Evolutionary conservation across 2,329 filamentous ascomycete genomes (phyloP).

Genomic region (Fusarium sacchari): DNA sequence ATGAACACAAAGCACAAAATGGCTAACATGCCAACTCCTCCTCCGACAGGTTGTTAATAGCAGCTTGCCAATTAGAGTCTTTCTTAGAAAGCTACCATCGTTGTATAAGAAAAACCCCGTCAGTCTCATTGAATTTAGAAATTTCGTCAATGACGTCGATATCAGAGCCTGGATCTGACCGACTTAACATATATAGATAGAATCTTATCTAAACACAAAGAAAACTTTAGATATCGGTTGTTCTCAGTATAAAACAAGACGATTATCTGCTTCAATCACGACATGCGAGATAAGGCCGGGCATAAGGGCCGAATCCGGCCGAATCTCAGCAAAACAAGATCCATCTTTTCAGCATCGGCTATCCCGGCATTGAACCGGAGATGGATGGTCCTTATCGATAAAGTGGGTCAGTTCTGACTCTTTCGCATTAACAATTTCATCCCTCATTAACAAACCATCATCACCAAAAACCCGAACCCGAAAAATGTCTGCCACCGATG

Average conservation of each 20-base stretch:
- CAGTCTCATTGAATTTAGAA: not conserved
- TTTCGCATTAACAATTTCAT: conserved; percentile 2
- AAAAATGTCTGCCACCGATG: conserved; percentile 18
- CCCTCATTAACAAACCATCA: not conserved
- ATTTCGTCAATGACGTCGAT: not conserved
- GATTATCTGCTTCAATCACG: not conserved
- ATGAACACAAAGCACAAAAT: too few relatives aligned
- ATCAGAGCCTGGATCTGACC: too few relatives aligned
- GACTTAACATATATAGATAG: not conserved
- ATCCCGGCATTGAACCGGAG: conserved; percentile 19
- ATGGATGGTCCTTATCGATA: conserved; percentile 14
- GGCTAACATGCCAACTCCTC: not conserved
- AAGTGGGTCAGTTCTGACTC: conserved; percentile 2
- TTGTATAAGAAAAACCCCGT: not conserved
- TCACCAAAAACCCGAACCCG: not conserved
- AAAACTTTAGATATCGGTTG: not conserved
- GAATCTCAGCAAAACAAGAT: accelerated
- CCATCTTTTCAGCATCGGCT: conserved; percentile 8
- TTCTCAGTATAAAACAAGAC: not conserved
- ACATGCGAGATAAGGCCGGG: not conserved
- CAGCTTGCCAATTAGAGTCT: not conserved
- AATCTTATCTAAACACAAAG: not conserved
- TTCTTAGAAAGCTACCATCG: not conserved
- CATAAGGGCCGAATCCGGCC: not conserved
- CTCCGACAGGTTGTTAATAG: accelerated